Evolutionary conservation across 306 rosid species (phyloP), one percentile per base, ranked within the genome.

Genomic region (Ceratonia siliqua): DNA sequence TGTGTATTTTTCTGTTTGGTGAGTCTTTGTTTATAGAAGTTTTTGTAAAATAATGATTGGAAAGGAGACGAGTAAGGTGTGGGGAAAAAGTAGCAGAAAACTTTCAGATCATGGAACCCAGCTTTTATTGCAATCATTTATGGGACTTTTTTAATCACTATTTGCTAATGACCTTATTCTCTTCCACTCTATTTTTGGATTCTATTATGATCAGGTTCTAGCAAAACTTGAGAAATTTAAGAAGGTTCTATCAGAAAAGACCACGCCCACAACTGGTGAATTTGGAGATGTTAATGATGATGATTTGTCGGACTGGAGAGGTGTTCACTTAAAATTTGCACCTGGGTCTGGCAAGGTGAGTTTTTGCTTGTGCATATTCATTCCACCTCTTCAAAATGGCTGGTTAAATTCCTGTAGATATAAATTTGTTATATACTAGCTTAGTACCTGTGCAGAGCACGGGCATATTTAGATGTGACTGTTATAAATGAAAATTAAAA

Each of bases 181-280:
- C 54, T 68, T 42, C 52, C 12, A 62, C 17, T 55, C 63, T 48
- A 9, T 68, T 53, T 62, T 61, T 2, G 13, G 21, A 4, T 64
- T 41, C 49, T 28, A 64, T 41, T 39, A 21, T 22, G 49, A 36
- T 57, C 77, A 94, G 98, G 89, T 87, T 82, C 85, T 94, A 32
- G 92, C 89, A 68, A 94, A 86, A 83, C 96, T 94, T 18, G 91
- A 85, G 81, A 87, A 89, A 67, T 94, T 94, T 76, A 89, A 83
- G 84, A 68, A 30, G 46, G 66, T 38, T 78, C n/a, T 81, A 10
- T 46, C 74, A 48, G 88, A 78, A 73, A 91, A 83, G 81, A 62
- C 1, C 27, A 65, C 64, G n/a, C 27, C 83, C 30, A 50, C 78
- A 22, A 35, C 79, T 35, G 50, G 1, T 78, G 81, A 72, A 56